Conservation (phyloP, 163 green algal genomes). For the Scenedesmus sp. region DNA sequence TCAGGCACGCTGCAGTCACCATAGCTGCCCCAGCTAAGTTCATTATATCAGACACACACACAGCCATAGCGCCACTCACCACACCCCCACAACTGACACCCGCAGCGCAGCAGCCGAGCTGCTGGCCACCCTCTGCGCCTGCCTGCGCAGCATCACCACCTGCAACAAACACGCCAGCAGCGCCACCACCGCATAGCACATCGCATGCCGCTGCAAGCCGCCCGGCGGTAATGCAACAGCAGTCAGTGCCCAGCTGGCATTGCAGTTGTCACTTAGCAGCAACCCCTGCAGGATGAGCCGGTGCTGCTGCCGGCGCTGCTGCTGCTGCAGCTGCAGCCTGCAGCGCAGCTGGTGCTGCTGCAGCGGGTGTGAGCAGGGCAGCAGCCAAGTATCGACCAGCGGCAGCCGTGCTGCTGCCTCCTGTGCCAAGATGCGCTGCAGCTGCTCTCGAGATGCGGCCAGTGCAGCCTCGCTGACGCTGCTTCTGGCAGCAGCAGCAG, state of each 20-base stretch:
- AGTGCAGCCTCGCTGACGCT: neutral
- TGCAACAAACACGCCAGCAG: constrained; percentile 24
- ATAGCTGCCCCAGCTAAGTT: neutral
- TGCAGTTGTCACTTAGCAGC: constrained; percentile 47
- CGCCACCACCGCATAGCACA: constrained; percentile 24
- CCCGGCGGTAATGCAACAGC: constrained; percentile 19
- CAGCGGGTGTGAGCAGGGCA: constrained; percentile 32
- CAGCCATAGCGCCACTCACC: neutral
- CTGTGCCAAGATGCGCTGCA: neutral
- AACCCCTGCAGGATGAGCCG: constrained; percentile 20
- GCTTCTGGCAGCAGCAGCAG: neutral
- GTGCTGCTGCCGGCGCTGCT: constrained; percentile 32
- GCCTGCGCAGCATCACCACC: constrained; percentile 32
- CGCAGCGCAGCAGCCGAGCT: constrained; percentile 35
- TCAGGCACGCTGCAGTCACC: too few relatives aligned
- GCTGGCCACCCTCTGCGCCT: neutral
- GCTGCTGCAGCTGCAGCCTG: constrained; percentile 17
- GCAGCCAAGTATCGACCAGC: constrained; percentile 27
- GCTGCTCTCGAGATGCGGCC: neutral
- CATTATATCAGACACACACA: neutral
- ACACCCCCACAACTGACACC: constrained; percentile 29
- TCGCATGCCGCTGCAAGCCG: neutral
- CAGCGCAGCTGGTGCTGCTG: neutral
- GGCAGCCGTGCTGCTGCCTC: neutral
- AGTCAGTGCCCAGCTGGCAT: constrained; percentile 1